phyloP scores from a whole-genome alignment of 75 land plant species.

The Azolla pinnata region DNA sequence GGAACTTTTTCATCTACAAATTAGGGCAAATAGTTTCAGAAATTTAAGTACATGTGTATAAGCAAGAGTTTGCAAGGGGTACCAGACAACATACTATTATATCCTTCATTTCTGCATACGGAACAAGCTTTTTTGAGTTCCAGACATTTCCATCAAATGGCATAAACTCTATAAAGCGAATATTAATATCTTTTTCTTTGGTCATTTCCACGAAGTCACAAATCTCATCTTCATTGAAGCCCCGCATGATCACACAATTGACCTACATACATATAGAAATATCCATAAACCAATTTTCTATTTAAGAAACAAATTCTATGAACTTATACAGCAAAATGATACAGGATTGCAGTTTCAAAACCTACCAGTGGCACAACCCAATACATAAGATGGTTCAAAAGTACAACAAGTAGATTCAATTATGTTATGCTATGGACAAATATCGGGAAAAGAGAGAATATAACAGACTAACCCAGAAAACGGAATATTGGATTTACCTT shows the following conservation, averaged over 20 bases:
- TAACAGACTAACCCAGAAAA: too few relatives aligned
- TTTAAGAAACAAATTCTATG: slow-evolving; percentile 1
- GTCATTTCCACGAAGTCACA: slow-evolving; percentile 89
- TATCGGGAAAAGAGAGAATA: too few relatives aligned
- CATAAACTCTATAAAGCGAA: slow-evolving; percentile 98
- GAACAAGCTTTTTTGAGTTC: slow-evolving; percentile 90
- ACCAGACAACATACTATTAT: slow-evolving; percentile 59
- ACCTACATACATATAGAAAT: slow-evolving; percentile 34
- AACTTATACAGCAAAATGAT: too few relatives aligned
- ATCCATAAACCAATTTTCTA: not conserved
- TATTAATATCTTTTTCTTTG: slow-evolving; percentile 63
- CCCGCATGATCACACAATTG: slow-evolving; percentile 95
- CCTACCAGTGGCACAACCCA: too few relatives aligned
- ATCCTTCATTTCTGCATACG: slow-evolving; percentile 81
- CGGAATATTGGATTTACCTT: too few relatives aligned
- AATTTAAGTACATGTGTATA: not conserved
- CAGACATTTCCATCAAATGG: slow-evolving; percentile 99
- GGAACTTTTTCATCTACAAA: slow-evolving; percentile 36
- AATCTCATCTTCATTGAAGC: slow-evolving; percentile 94
- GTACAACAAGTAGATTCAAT: too few relatives aligned
- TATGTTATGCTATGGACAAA: too few relatives aligned
- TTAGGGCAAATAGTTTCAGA: slow-evolving; percentile 4
- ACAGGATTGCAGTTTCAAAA: too few relatives aligned
- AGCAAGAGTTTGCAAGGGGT: not conserved
- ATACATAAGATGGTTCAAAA: too few relatives aligned